Evolutionary conservation across 2,329 filamentous ascomycete species (phyloP).

Genomic region (Clonostachys solani): DNA sequence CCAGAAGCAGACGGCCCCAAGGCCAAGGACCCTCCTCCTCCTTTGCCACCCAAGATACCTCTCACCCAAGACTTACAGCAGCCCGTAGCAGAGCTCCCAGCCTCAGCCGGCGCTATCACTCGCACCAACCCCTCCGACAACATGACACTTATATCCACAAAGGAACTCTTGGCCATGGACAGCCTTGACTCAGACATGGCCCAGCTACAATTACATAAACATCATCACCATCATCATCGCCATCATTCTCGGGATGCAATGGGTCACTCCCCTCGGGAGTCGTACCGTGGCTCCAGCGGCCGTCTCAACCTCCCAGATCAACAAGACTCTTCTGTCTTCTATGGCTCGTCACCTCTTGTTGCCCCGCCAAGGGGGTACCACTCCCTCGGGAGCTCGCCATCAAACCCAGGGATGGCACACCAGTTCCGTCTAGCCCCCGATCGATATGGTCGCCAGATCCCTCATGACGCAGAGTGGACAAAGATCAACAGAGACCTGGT

Average conservation of each 20-base stretch:
- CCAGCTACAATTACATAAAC: constrained; percentile 29
- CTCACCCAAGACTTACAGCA: constrained; percentile 9
- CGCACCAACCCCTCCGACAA: constrained; percentile 22
- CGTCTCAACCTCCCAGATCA: too few species aligned
- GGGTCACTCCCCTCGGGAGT: not conserved
- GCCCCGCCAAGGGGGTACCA: constrained; percentile 22
- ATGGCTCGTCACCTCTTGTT: constrained; percentile 32
- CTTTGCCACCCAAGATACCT: constrained; percentile 8
- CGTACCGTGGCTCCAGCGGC: constrained; percentile 5
- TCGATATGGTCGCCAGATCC: constrained; percentile 50
- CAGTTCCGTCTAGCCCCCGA: constrained; percentile 47
- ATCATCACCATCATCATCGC: too few species aligned
- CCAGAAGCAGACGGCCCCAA: constrained; percentile 12
- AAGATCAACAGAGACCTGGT: constrained; percentile 47
- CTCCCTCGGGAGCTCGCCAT: constrained; percentile 14
- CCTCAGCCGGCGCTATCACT: constrained; percentile 28
- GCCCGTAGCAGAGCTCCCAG: constrained; percentile 28
- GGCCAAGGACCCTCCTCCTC: constrained; percentile 13
- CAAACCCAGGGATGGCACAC: constrained; percentile 20
- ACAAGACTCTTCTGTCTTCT: constrained; percentile 9
- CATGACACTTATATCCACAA: constrained; percentile 48
- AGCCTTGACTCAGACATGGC: constrained; percentile 32
- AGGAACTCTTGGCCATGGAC: constrained; percentile 46
- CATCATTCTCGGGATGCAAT: too few species aligned
- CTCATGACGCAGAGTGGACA: constrained; percentile 53